A percentile compares a stretch with the other conserved stretches of the same genome.
These are phyloP conservation scores for Ustilago nuda DNA, from an alignment of 1,284 basidiomycete genomes.

Conservation along the genomic window DNA sequence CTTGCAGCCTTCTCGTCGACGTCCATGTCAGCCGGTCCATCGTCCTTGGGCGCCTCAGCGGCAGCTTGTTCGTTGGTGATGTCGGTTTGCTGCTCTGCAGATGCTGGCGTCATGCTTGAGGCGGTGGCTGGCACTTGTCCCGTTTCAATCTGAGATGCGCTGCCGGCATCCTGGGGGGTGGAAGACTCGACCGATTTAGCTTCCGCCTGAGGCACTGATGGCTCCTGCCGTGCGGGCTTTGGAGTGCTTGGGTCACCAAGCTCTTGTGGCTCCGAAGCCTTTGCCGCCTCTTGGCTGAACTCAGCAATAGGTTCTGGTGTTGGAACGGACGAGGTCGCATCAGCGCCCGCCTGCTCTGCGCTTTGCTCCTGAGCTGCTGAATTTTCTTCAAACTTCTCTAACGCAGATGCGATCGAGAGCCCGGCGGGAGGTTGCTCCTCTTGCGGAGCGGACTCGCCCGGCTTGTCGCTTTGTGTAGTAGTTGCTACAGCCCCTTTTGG, in stretches of 20 bases:
- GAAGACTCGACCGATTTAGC: background rate
- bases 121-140: slow-evolving; percentile 1
- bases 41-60: background rate
- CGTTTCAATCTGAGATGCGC: background rate
- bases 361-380: slow-evolving; percentile 5
- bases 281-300: background rate
- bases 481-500: background rate
- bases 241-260: slow-evolving; percentile 23
- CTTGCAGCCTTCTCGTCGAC: slow-evolving; percentile 25
- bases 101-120: background rate
- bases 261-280: slow-evolving; percentile 3
- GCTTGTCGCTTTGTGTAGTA: background rate
- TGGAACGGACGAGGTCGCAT: background rate
- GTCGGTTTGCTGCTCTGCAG: background rate
- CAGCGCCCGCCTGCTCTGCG: slow-evolving; percentile 6
- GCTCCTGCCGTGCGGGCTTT: slow-evolving; percentile 9
- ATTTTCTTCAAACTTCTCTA: background rate
- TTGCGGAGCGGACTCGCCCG: slow-evolving; percentile 1
- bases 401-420: background rate
- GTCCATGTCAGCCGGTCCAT: slow-evolving; percentile 29
- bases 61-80: background rate
- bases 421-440: background rate
- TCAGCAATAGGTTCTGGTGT: background rate
- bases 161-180: background rate
- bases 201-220: slow-evolving; percentile 3